Evolutionary conservation across 2,329 filamentous ascomycete genomes (phyloP), one percentile per base, ranked within the genome.

Genomic region (Sporothrix luriei): DNA sequence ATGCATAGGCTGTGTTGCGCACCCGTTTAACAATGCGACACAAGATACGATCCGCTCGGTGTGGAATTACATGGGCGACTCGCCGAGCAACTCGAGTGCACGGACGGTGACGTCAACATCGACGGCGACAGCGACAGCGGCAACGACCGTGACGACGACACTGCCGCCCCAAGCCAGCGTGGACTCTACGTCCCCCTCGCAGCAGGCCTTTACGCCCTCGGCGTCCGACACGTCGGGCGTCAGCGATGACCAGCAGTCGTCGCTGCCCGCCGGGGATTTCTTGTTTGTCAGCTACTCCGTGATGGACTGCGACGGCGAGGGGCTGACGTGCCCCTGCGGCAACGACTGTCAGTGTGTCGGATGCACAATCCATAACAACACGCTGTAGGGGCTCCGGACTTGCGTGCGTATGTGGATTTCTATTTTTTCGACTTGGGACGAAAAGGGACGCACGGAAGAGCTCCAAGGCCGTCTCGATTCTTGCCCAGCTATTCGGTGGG

Each of bases 261-360:
- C 78, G 24, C 76, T 86, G 29, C 80, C 82, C 1, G 82, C 83
- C 1, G 81, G 79, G 66, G 84, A 88, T 75, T 89, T 85, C 78
- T 83, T 88, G 75, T 88, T 88, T 73, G 86, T 88, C 69, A 84
- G 66, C 71, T 72, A 75, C 71, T 68, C 73, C 48, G 51, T 70
- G 13, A 54, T 71, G 59, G 65, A 65, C 26, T 67, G 82, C 29
- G 68, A 71, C 40, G 73, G 74, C 59, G 73, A 73, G 29, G 73
- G 70, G 2, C 21, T 70, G 55, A 72, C 69, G 29, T 92, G 90
- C 74, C 81, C 82, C 62, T 92, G 90, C 75, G 90, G 90, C 24
- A 85, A 89, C 68, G 81, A 81, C 38, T 92, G 90, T 73, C 84
- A 88, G 73, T 92, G 90, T 75, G 80, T 91, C 48, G 89, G 88